These are phyloP conservation scores for Crithidia fasciculata DNA, from an alignment of 208 protist species.

Conservation along the genomic window DNA sequence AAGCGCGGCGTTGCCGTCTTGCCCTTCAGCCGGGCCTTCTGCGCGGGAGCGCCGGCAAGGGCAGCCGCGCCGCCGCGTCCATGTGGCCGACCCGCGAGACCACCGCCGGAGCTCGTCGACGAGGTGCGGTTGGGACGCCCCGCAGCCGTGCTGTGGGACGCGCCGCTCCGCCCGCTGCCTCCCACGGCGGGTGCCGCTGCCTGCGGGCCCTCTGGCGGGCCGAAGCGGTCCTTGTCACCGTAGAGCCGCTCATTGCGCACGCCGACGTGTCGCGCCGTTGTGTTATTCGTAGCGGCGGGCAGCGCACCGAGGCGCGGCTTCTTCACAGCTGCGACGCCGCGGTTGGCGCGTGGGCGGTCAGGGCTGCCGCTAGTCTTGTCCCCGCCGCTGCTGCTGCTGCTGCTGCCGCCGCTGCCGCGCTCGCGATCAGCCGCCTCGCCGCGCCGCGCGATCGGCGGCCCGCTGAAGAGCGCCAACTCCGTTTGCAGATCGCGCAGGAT, in stretches of 20 bases:
- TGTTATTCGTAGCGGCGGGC: not conserved
- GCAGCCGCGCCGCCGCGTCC: not conserved
- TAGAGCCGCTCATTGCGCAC: slow-evolving; percentile 61
- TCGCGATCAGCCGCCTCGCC: slow-evolving; percentile 10
- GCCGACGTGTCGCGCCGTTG: slow-evolving; percentile 25
- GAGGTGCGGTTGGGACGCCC: slow-evolving; percentile 9
- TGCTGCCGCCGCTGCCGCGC: slow-evolving; percentile 3
- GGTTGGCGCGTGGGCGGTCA: not conserved
- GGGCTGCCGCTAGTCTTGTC: not conserved
- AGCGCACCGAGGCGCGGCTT: slow-evolving; percentile 18
- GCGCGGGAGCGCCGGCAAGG: not conserved
- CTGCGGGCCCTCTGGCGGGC: slow-evolving; percentile 47
- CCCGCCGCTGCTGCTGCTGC: not conserved
- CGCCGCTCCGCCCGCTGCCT: slow-evolving; percentile 9
- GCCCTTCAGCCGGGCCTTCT: slow-evolving; percentile 14
- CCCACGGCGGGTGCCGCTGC: not conserved
- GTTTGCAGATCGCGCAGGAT: slow-evolving; percentile 42
- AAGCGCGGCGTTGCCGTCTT: slow-evolving; percentile 52
- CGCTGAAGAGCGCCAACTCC: slow-evolving; percentile 35
- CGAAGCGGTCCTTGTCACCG: slow-evolving; percentile 86
- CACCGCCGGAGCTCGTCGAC: slow-evolving; percentile 10
- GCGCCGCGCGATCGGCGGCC: slow-evolving; percentile 19
- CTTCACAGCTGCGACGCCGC: not conserved
- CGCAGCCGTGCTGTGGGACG: not conserved
- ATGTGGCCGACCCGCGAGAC: not conserved